These are phyloP conservation scores for Gryganskiella cystojenkinii DNA, from an alignment of 192 early-diverging fungal species.

Conservation along the genomic window DNA sequence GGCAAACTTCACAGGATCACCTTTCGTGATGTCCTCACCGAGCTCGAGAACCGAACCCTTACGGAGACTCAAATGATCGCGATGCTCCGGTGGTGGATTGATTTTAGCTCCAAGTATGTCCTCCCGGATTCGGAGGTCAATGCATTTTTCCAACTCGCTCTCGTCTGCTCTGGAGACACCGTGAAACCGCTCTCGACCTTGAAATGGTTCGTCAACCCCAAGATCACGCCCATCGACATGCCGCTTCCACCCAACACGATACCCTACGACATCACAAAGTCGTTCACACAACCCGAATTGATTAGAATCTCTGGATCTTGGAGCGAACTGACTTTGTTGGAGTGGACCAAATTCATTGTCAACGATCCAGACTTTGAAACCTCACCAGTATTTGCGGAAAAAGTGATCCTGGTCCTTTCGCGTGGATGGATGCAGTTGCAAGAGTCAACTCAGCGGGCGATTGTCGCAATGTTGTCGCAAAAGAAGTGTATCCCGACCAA, in stretches of 20 bases:
- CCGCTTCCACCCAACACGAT: constrained; percentile 69
- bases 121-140: constrained; percentile 41
- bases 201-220: constrained; percentile 73
- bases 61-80: constrained; percentile 67
- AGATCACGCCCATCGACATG: constrained; percentile 69
- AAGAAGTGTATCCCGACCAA: constrained; percentile 79
- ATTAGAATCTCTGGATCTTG: constrained; percentile 58
- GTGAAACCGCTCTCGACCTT: constrained; percentile 60
- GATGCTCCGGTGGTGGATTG: constrained; percentile 84
- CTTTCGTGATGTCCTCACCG: constrained; percentile 72
- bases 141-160: constrained; percentile 60
- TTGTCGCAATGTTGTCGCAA: constrained; percentile 35
- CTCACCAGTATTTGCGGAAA: constrained; percentile 72
- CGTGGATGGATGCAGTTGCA: constrained; percentile 56
- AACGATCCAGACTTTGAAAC: constrained; percentile 57
- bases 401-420: constrained; percentile 65
- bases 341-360: constrained; percentile 71
- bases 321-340: constrained; percentile 67
- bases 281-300: constrained; percentile 71
- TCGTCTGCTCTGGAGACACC: constrained; percentile 56
- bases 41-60: constrained; percentile 69
- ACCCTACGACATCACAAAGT: constrained; percentile 71
- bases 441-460: constrained; percentile 31
- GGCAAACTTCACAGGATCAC: constrained; percentile 61
- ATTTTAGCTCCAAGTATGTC: constrained; percentile 47